Evolutionary conservation across 2,329 filamentous ascomycete genomes (phyloP), one percentile per base, ranked within the genome.

Genomic region (Aspergillus spinulosporus): DNA sequence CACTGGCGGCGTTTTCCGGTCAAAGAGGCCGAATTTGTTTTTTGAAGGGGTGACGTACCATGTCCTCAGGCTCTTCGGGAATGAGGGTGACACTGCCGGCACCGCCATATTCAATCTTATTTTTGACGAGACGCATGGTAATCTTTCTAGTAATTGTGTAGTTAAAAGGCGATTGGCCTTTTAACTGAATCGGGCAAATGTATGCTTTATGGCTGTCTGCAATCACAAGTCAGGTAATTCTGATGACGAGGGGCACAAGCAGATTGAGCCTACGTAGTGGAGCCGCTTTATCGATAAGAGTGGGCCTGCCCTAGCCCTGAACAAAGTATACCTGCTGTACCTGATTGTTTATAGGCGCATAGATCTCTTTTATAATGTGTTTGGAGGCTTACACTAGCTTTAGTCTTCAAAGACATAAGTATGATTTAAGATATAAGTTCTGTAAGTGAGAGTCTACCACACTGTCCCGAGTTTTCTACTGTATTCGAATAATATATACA

Each of bases 61-160:
- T 90, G 65, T 90, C 88, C 74, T 90, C 88, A 49, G 87, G 85
- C 70, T 89, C 87, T 72, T 89, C 86, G 2, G 88, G 88, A 58
- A 84, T 80, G 52, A 90, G 77, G 4, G 84, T 88, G 52, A 87
- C 84, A 32, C 77, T 79, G 31, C 88, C 88, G 1, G 84, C 83
- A 73, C 85, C 86, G 72, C 86, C 82, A 57, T 82, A 82, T 65
- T 88, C 84, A 61, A 89, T 86, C 57, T 82, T 81, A 58, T 85
- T 82, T 69, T 86, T 88, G 64, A 89, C 81, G 43, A 89, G 78
- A 56, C 83, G 82, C 87, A 90, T 90, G 3, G 40, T 71, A 21
- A 21, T 21, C 21, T 21, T 21, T 21, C 21, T 21, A 21, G 21
- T 21, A 21, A 21, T 21, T 21, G 21, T 21, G 21, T 21, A 21